These are phyloP conservation scores for Diaporthe ampelina DNA, from an alignment of 2,329 filamentous ascomycete species.

Conservation along the genomic window DNA sequence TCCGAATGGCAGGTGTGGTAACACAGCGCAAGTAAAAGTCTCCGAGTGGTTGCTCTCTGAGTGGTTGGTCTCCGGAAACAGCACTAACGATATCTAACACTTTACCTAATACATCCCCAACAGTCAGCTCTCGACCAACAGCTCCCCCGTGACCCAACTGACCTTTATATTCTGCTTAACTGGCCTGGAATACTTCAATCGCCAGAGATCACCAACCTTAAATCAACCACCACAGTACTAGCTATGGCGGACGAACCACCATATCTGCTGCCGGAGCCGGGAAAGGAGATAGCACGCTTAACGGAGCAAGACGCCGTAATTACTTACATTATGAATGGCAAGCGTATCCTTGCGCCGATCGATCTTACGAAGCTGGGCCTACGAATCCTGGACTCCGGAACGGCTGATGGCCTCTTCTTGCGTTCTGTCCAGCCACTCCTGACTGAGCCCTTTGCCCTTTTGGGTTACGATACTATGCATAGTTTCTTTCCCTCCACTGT, in stretches of 20 bases:
- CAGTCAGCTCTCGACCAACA: neutral
- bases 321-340: neutral
- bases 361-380: neutral
- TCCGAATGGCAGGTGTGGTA: neutral
- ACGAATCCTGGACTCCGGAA: neutral
- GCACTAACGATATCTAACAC: neutral
- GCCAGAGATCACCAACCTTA: neutral
- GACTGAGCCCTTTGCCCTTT: neutral
- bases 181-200: neutral
- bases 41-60: constrained; percentile 2
- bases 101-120: neutral
- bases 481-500: neutral
- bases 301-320: neutral
- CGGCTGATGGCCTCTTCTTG: neutral
- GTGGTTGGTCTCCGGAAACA: neutral
- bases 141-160: neutral
- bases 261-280: neutral
- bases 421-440: neutral
- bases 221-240: neutral
- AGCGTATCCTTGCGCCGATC: neutral
- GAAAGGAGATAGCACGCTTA: neutral
- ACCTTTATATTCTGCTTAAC: neutral
- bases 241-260: neutral
- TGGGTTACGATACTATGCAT: neutral
- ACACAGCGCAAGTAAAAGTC: neutral